These are phyloP conservation scores for Chytridium lagenaria DNA, from an alignment of 371 early-diverging fungal genomes.

Conservation along the genomic window DNA sequence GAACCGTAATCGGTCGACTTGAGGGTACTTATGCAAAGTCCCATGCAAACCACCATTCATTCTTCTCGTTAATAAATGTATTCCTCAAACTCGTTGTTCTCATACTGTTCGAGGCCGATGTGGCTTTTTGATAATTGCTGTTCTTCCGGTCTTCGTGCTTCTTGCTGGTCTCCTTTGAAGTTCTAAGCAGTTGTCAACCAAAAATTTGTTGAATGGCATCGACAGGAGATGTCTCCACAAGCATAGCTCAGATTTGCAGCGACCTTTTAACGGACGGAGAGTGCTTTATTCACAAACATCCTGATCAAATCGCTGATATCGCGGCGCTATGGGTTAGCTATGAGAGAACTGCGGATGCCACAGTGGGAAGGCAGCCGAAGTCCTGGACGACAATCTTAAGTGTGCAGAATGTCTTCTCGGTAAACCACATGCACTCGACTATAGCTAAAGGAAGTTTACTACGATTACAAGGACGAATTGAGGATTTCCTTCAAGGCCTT, in stretches of 20 bases:
- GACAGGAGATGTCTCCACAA: too few relatives aligned
- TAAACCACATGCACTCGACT: neutral
- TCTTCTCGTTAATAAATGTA: too few relatives aligned
- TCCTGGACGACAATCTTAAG: neutral
- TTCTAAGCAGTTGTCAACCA: too few relatives aligned
- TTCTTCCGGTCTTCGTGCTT: too few relatives aligned
- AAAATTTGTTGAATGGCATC: too few relatives aligned
- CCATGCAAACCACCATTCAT: neutral
- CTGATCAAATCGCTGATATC: neutral
- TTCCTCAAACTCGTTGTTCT: too few relatives aligned
- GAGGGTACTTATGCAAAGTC: neutral
- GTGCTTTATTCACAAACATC: neutral
- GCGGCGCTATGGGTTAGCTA: neutral
- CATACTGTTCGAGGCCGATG: too few relatives aligned
- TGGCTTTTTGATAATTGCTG: too few relatives aligned
- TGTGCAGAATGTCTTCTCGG: slow-evolving; percentile 7
- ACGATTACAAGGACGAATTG: neutral
- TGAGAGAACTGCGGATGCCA: neutral
- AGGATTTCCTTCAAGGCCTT: neutral
- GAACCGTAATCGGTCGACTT: slow-evolving; percentile 48
- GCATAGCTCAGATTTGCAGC: too few relatives aligned
- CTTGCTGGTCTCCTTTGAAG: too few relatives aligned
- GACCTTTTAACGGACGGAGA: neutral
- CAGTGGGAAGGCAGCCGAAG: neutral
- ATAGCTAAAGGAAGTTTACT: neutral